Evolutionary conservation across 2,329 filamentous ascomycete genomes (phyloP), one percentile per base, ranked within the genome.

Genomic region (Sordariomycetes sp.): DNA sequence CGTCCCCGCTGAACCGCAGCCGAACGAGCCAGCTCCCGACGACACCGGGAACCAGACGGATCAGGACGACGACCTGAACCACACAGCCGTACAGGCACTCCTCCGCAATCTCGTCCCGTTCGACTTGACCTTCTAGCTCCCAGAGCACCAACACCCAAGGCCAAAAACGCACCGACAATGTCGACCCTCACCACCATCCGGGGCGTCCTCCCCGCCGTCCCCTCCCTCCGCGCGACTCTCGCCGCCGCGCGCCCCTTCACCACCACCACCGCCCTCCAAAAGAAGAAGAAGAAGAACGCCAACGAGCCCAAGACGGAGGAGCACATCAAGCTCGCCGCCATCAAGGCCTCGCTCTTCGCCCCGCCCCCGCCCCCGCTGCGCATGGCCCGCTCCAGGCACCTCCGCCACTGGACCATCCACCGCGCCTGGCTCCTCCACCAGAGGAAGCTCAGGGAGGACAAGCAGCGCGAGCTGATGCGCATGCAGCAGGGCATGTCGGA

Each of bases 401-500:
- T 99, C 62, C 89, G 94, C 53, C 94, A 99, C 78, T 99, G 94
- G 94, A 97, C 94, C 55, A 97, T 99, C 71, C 91, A 97, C 77
- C 90, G 94, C 64, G 92, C 92, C 24, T 97, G 91, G 90, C 79
- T 89, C 65, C 78, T 97, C 34, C 87, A 86, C 73, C 84, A 85
- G 65, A 80, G 85, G 63, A 81, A 87, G 68, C 79, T 84, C 65
- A 84, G 84, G 54, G 76, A 80, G 62, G 73, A 75, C 39, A 78
- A 83, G 55, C 79, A 88, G 67, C 74, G 78, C 57, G 89, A 91
- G 69, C 79, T 96, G 53, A 82, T 90, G 73, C 78, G 88, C 60
- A 79, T 84, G 75, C 90, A 91, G 73, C 85, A 89, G 67, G 82
- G 82, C 66, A 97, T 99, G 87, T 79, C 80, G 59, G 76, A 77